These are phyloP conservation scores for Galium porrigens DNA, from an alignment of 305 asterid species.

Conservation along the genomic window DNA sequence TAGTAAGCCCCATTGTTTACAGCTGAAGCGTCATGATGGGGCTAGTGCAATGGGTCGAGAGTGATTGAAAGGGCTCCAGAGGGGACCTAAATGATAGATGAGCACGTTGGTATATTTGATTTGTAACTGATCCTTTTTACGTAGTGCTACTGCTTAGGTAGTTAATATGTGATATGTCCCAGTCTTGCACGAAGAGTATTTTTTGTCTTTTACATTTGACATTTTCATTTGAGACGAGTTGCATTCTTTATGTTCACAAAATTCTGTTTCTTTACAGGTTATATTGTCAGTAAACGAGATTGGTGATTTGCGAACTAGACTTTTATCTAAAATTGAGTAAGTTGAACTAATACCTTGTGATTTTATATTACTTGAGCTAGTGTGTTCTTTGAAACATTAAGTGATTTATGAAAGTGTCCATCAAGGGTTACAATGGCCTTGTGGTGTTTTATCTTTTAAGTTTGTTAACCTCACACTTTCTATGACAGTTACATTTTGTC, in stretches of 20 bases:
- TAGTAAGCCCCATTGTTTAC: not conserved
- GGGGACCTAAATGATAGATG: not conserved
- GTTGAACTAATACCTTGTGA: slow-evolving; percentile 14
- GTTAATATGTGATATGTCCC: not conserved
- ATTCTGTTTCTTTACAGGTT: slow-evolving; percentile 39
- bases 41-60: not conserved
- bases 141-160: not conserved
- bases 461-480: slow-evolving; percentile 12
- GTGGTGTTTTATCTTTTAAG: not conserved
- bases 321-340: slow-evolving; percentile 67
- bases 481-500: slow-evolving; percentile 61
- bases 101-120: not conserved
- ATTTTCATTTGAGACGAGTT: not conserved
- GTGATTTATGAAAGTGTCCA: not conserved
- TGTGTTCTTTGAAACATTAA: not conserved
- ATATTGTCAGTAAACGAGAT: slow-evolving; percentile 58
- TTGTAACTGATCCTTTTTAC: not conserved
- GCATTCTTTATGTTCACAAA: slow-evolving; percentile 3
- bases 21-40: not conserved
- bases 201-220: not conserved
- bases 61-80: not conserved
- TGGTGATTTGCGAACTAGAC: slow-evolving; percentile 44
- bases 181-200: not conserved
- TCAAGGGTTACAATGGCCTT: not conserved
- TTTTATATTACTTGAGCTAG: not conserved